Evolutionary conservation across 108 stramenopile genomes (phyloP).

Genomic region (Nitzschia sp.): DNA sequence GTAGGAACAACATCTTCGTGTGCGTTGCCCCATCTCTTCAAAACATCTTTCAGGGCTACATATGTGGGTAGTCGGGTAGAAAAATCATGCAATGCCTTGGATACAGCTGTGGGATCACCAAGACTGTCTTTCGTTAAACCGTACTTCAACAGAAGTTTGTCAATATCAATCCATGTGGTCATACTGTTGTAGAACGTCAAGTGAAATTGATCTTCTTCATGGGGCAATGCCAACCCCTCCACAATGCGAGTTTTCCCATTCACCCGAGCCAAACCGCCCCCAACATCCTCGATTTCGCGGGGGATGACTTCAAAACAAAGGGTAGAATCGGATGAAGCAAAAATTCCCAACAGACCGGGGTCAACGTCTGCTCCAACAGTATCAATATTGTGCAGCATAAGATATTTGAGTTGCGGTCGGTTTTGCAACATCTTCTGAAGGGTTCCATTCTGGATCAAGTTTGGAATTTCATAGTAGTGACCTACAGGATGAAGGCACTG

Average conservation of each 20-base stretch:
- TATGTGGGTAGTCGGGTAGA: conserved; percentile 54
- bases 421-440: conserved; percentile 43
- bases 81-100: conserved; percentile 41
- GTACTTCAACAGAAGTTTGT: conserved; percentile 43
- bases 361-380: conserved; percentile 62
- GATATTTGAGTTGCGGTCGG: conserved; percentile 54
- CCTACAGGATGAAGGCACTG: conserved; percentile 64
- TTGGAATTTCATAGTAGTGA: conserved; percentile 62
- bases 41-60: conserved; percentile 60
- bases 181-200: conserved; percentile 60
- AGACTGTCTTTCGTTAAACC: conserved; percentile 41
- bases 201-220: conserved; percentile 58
- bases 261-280: conserved; percentile 54
- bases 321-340: conserved; percentile 37
- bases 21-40: conserved; percentile 59
- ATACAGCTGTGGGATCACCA: conserved; percentile 30
- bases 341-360: conserved; percentile 52
- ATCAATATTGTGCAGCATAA: conserved; percentile 71
- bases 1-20: conserved; percentile 63
- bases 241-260: conserved; percentile 52
- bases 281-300: conserved; percentile 57
- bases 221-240: conserved; percentile 57
- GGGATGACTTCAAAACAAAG: conserved; percentile 59
- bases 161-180: conserved; percentile 63
- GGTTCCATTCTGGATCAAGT: conserved; percentile 57